Evolutionary conservation across 495 filamentous ascomycete species (phyloP).

Genomic region (Neurospora sp.): DNA sequence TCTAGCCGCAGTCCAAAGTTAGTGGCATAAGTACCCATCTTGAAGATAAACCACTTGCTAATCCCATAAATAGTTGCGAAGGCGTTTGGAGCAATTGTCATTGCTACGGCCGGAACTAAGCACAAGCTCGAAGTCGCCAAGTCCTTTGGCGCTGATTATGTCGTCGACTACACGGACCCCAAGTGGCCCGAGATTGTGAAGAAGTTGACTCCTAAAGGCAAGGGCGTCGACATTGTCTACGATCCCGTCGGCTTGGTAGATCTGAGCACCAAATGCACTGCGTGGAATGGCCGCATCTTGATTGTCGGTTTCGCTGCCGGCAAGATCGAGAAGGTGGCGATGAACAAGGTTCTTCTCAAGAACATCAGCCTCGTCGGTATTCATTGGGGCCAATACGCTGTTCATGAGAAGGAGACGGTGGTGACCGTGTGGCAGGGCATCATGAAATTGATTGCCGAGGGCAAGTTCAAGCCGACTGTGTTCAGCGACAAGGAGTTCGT

Average conservation of each 20-base stretch:
- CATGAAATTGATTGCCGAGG: constrained; percentile 61
- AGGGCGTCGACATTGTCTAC: constrained; percentile 82
- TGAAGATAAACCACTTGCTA: background rate
- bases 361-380: constrained; percentile 85
- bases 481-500: constrained; percentile 75
- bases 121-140: constrained; percentile 71
- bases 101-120: constrained; percentile 73
- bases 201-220: constrained; percentile 57
- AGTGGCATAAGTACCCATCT: background rate
- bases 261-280: constrained; percentile 71
- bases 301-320: constrained; percentile 89
- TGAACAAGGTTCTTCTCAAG: constrained; percentile 88
- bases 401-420: constrained; percentile 61
- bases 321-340: constrained; percentile 78
- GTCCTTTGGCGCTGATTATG: constrained; percentile 75
- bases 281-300: constrained; percentile 82
- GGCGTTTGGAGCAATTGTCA: constrained; percentile 77
- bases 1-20: constrained; percentile 74
- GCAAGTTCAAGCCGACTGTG: constrained; percentile 72
- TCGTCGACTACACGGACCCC: constrained; percentile 59
- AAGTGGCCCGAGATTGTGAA: constrained; percentile 74
- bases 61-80: constrained; percentile 52
- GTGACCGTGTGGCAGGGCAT: constrained; percentile 72
- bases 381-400: constrained; percentile 83
- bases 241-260: constrained; percentile 87